Base-by-base conservation (phyloP, 768 basidiomycete genomes). In the Mycena leptocephala region DNA sequence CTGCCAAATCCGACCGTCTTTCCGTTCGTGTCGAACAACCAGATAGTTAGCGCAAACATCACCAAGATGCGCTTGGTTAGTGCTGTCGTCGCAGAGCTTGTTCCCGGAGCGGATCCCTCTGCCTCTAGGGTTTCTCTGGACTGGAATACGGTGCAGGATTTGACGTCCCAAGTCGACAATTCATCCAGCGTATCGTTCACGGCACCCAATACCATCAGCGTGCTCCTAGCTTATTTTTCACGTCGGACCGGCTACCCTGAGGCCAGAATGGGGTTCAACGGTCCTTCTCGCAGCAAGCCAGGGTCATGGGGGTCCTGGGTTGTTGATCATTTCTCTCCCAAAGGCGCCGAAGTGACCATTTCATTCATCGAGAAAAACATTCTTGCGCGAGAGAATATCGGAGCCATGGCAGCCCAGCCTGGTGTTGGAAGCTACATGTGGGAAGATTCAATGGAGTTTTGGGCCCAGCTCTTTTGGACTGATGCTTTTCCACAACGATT, bases 241-340 rank as follows among this genome's bases (percentile, higher is more conserved):
- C 74, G 74, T 10, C 64, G 77, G 24, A 78, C 75, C 39, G 77
- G 77, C 3, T 78, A 61, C 63, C 77, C 74, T 14, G 77, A 78
- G 56, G 77, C 74, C 37, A 66, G 70, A 46, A 26, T 62, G 26
- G 77, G 77, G 5, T 72, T 78, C 66, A 69, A 75, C 33, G 74
- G 77, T 35, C 63, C 77, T 1, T 43, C 55, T 22, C 28, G 37
- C 10, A 41, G 70, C 55, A 14, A 69, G 18, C 77, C 77, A 24
- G 77, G 77, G 33, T 78, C 77, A 0, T 78, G 77, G 77, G 77
- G 77, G 1, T 75, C 74, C 3, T 78, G 70, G 69, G 77, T 78
- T 1, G 77, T 78, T 16, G 77, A 78, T 43, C 77, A 78, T 41
- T 78, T 75, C 35, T 76, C 74, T 24, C 14, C 65, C 8, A 68